Evolutionary conservation across 2,329 filamentous ascomycete species (phyloP).

Genomic region (Colletotrichum cereale): DNA sequence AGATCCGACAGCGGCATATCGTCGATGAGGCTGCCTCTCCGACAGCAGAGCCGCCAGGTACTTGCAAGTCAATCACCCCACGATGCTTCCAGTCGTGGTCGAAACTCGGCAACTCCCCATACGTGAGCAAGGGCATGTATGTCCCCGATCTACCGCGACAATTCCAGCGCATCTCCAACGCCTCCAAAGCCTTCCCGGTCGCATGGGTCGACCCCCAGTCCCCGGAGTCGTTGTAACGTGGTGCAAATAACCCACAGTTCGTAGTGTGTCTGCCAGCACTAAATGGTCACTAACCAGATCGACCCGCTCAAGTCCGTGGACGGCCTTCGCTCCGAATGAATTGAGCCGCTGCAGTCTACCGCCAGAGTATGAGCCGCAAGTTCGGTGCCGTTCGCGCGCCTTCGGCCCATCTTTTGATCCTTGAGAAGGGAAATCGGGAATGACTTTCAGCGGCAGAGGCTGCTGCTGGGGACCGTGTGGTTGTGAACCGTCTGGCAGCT

Average conservation of each 20-base stretch:
- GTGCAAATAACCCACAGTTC: background rate
- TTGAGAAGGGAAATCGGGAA: too few relatives aligned
- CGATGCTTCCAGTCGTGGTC: background rate
- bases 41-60: background rate
- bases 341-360: background rate
- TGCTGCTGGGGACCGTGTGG: background rate
- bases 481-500: background rate
- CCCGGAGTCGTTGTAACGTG: background rate
- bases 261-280: constrained; percentile 15
- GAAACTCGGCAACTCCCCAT: background rate
- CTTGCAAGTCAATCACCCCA: background rate
- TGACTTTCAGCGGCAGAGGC: background rate
- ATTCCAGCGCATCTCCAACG: background rate
- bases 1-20: background rate
- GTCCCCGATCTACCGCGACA: background rate
- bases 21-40: background rate
- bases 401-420: background rate
- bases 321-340: background rate
- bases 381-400: background rate
- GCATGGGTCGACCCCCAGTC: background rate
- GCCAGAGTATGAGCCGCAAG: background rate
- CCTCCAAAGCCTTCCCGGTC: background rate
- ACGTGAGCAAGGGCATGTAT: background rate
- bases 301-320: background rate
- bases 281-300: background rate